Base-by-base conservation (phyloP, 192 early-diverging fungal species). In the Gaertneriomyces semiglobifer region DNA sequence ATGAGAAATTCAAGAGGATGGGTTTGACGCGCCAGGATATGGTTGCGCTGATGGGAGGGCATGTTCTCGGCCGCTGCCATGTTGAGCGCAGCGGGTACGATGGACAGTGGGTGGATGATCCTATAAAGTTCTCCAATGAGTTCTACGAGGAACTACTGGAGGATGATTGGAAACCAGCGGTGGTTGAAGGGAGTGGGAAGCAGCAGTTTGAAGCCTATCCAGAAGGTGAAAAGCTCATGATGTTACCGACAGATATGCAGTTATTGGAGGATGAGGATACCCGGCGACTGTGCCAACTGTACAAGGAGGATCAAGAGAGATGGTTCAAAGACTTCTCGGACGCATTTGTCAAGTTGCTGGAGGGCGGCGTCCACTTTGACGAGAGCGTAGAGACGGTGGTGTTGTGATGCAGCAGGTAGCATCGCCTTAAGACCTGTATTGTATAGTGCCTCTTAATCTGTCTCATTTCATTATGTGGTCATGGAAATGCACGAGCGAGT, bases 251-350 rank as follows among this genome's bases (percentile, higher is more conserved):
- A 52, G 89, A 90, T 71, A 72, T 90, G 72, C 84, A 86, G 50
- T 72, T 88, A 43, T 72, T 86, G 68, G 76, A 84, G 59, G 78
- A 85, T 64, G 72, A 70, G 50, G 19, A 33, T 19, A 84, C 86
- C 73, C 71, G 79, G 70, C 80, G 84, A 71, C 88, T 84, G 68
- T 86, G 90, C n/a, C 89, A 94, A 62, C 69, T 84, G 47, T 98
- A 98, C 71, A 93, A 93, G 56, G 87, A 90, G 70, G 91, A 94
- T 77, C 72, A 88, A 58, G 79, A 89, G 16, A 76, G 81, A 58
- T 98, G 92, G 88, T 96, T 92, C 82, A 62, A 82, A 9, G 95
- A 98, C 82, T 98, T 98, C 78, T 71, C 91, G 54, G 79, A 77
- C 51, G 93, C 86, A 7, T 93, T 91, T 56, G 68, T 76, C 66